A percentile compares a stretch with the other conserved stretches of the same genome.
These are phyloP conservation scores for Chrysosporium keratinophilum DNA, from an alignment of 2,329 filamentous ascomycete species.

Conservation along the genomic window DNA sequence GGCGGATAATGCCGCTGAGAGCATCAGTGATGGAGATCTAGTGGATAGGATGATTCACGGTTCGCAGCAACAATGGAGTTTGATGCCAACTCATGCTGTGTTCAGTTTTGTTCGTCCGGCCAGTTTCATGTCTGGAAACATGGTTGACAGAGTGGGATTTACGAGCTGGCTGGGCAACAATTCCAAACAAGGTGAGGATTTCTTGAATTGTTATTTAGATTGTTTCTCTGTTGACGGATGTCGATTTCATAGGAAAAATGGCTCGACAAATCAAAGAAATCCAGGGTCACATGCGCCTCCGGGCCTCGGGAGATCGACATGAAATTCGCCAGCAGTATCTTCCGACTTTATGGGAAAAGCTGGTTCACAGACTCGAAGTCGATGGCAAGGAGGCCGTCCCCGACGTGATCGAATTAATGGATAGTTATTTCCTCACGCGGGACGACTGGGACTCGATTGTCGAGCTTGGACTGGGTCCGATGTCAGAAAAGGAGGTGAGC, in stretches of 20 bases:
- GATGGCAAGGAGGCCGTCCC: constrained; percentile 75
- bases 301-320: constrained; percentile 78
- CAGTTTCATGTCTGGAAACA: constrained; percentile 72
- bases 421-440: constrained; percentile 86
- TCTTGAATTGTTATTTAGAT: not conserved
- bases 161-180: constrained; percentile 92
- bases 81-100: constrained; percentile 93
- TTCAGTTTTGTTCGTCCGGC: constrained; percentile 91
- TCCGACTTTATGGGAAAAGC: constrained; percentile 72
- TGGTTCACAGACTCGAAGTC: constrained; percentile 61
- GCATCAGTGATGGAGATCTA: constrained; percentile 92
- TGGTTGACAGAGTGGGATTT: constrained; percentile 62
- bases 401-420: constrained; percentile 88
- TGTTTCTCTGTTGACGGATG: constrained; percentile 15
- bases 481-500: constrained; percentile 62
- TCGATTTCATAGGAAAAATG: constrained; percentile 44
- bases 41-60: constrained; percentile 98
- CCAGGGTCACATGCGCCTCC: constrained; percentile 91
- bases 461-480: constrained; percentile 79
- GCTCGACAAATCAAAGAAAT: constrained; percentile 81
- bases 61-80: constrained; percentile 92
- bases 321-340: constrained; percentile 93
- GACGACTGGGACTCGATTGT: constrained; percentile 91
- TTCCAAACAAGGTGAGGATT: constrained; percentile 61
- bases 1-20: constrained; percentile 77